Conservation (phyloP, 768 basidiomycete species). For the Lentinula sp. region DNA sequence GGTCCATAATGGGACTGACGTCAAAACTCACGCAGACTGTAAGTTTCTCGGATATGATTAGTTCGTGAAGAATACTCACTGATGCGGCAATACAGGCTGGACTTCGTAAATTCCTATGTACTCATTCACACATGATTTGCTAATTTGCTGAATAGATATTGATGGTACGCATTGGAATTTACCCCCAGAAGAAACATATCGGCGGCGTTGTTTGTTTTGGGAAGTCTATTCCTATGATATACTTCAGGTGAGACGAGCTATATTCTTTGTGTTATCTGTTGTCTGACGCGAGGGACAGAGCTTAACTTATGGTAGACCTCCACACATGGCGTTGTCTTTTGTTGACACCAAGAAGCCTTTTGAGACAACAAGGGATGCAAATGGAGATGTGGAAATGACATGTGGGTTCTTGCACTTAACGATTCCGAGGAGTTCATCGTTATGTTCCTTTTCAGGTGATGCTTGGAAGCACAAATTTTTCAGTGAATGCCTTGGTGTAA, state of each 20-base stretch:
- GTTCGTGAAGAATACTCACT: neutral
- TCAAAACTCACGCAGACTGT: slow-evolving; percentile 69
- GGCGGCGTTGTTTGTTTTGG: slow-evolving; percentile 56
- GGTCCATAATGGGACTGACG: slow-evolving; percentile 68
- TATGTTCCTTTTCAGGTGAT: slow-evolving; percentile 31
- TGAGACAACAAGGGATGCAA: slow-evolving; percentile 33
- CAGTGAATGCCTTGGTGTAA: slow-evolving; percentile 53
- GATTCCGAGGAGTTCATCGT: neutral
- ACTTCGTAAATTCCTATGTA: slow-evolving; percentile 45
- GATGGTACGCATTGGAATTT: slow-evolving; percentile 64
- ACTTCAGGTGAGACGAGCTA: slow-evolving; percentile 46
- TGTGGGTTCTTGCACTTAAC: slow-evolving; percentile 33
- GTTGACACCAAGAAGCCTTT: slow-evolving; percentile 50
- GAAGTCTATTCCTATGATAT: slow-evolving; percentile 64
- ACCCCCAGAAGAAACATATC: slow-evolving; percentile 47
- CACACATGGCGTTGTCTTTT: slow-evolving; percentile 52
- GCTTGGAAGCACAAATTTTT: slow-evolving; percentile 69
- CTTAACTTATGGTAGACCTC: slow-evolving; percentile 65
- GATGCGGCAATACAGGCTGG: slow-evolving; percentile 39
- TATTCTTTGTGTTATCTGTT: neutral
- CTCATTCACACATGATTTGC: neutral
- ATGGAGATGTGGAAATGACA: slow-evolving; percentile 55
- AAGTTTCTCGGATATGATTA: slow-evolving; percentile 11
- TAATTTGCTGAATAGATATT: slow-evolving; percentile 37
- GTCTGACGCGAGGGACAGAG: slow-evolving; percentile 34